Evolutionary conservation across 345 rosid species (phyloP), one percentile per base, ranked within the genome.

Genomic region (Noccaea bulbosa): DNA sequence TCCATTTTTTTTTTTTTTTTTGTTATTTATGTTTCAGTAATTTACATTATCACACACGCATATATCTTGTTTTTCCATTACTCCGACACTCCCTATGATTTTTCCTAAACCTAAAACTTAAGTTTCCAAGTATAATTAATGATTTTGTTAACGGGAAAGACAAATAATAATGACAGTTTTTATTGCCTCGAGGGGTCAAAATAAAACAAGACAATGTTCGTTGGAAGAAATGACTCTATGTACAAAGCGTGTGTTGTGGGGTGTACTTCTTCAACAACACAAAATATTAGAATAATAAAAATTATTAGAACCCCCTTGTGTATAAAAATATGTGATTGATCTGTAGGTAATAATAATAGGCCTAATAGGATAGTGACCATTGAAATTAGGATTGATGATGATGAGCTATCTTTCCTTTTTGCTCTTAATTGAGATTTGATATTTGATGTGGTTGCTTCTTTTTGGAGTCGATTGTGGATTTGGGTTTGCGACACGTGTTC

Each of bases 401-500:
- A 63, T 69, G 48, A 69, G 59, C 55, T 69, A 33, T 51, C 33
- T 68, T 37, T 35, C 45, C 60, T 11, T 40, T 65, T 57, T 38
- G 30, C 30, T 40, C 46, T 67, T 67, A 67, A 60, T 61, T 61
- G 78, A 60, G 70, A 63, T 76, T 56, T 70, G 75, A 70, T 70
- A 41, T 70, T 40, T 76, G 75, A 76, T 54, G 73, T 67, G 74
- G 69, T 67, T 60, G 73, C 73, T 44, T 60, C 73, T 67, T 74
- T 67, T 74, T 11, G 69, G 41, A 44, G 74, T 53, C 39, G 59
- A 63, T 70, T 48, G 15, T 22, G 46, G 35, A 24, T 38, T 8
- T 49, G 67, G 67, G 41, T 70, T 76, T 76, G 61, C 35, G 75
- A 70, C 75, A 86, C 92, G 88, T 86, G 94, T 85, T 40, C 8